Base-by-base conservation (phyloP, 164 flowering plant genomes). In the Magnolia kwangsiensis region DNA sequence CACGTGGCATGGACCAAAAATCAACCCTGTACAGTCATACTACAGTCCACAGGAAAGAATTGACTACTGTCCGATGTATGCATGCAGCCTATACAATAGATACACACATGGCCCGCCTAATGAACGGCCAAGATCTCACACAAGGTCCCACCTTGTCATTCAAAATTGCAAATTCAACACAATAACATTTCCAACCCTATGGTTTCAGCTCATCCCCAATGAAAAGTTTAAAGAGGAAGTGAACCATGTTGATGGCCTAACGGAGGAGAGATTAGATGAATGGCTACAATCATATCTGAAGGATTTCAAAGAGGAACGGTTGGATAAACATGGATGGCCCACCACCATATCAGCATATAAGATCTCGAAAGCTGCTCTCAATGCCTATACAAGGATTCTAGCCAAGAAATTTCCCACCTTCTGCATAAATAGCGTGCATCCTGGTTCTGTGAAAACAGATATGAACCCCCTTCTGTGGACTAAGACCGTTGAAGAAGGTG, bases 361-460 rank as follows among this genome's bases (percentile, higher is more conserved):
- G 1, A 14, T 86, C 7, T 86, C 89, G 1, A 86, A 85, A 77
- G 84, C 83, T 2, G 78, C 83, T 9, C 11, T 84, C 21, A 88
- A 82, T 75, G 91, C 91, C 21, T 88, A 87, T 74, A 83, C 89
- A 23, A 83, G 89, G 74, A 67, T 85, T 27, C 49, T 83, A 2
- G 88, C 89, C 18, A 87, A 77, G 64, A 83, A 84, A 69, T 83
- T 75, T 51, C 85, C 87, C 0, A 23, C 3, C 19, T 16, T 88
- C 8, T 58, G 79, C 67, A 67, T 87, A 67, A 88, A 88, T 61
- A 65, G 82, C n/a, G 83, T 85, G 2, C 80, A 81, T 29, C 89
- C 88, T 55, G 91, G 88, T 63, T 81, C n/a, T 72, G 86, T 80
- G 63, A 84, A 80, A 61, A 87, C 87, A 0, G 86, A 88, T 37